Percentiles rank a stretch among this genome's conserved stretches.
These are phyloP conservation scores for Zizania palustris DNA, from an alignment of 202 grass and related monocot genomes.

Conservation along the genomic window DNA sequence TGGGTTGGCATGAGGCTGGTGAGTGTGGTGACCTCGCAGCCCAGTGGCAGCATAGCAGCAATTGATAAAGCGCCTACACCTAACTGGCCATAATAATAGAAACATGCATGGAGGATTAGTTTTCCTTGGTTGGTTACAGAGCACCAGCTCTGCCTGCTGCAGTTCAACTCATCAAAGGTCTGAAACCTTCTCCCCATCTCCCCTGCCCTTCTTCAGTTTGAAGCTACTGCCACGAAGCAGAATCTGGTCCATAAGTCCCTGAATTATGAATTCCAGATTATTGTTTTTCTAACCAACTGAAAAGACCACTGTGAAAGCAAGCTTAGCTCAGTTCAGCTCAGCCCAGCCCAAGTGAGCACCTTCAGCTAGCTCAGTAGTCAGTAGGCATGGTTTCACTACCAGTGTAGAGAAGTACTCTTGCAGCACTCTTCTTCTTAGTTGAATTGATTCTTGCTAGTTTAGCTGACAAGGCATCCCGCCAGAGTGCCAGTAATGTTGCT, in stretches of 20 bases:
- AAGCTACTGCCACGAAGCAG: not conserved
- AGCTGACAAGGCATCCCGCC: not conserved
- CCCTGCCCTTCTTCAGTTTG: not conserved
- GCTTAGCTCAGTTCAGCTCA: not conserved
- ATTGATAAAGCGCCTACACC: slow-evolving; percentile 28
- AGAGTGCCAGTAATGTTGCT: not conserved
- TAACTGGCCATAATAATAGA: slow-evolving; percentile 2
- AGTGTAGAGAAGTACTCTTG: not conserved
- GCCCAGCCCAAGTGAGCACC: not conserved
- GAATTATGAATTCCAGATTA: not conserved
- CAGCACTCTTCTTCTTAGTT: not conserved
- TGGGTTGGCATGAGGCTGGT: slow-evolving; percentile 44
- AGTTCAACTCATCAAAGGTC: not conserved
- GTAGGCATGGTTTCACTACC: not conserved
- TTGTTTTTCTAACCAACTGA: not conserved
- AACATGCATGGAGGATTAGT: not conserved
- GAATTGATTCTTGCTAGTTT: not conserved
- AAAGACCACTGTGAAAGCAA: not conserved
- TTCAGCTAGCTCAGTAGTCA: not conserved
- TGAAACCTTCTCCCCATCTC: not conserved
- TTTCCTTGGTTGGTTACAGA: not conserved
- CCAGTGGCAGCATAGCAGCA: not conserved
- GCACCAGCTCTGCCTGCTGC: not conserved
- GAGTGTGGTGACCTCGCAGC: slow-evolving; percentile 35
- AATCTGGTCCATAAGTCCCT: not conserved